These are phyloP conservation scores for Pyrenochaeta sp. DNA, from an alignment of 2,329 filamentous ascomycete genomes.

Conservation along the genomic window DNA sequence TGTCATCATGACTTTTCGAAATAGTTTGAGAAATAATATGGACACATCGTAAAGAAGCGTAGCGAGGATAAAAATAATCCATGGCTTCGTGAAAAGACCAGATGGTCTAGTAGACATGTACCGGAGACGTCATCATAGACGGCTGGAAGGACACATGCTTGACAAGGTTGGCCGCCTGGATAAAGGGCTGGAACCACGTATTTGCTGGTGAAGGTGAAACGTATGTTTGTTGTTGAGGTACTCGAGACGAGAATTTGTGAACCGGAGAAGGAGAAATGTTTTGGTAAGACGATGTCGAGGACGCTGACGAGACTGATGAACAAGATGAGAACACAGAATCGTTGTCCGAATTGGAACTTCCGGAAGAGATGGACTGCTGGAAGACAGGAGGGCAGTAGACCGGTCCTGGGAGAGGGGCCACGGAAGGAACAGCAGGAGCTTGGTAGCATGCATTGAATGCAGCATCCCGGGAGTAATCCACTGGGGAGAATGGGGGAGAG, in stretches of 20 bases:
- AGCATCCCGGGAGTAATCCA: slow-evolving; percentile 43
- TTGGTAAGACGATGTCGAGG: slow-evolving; percentile 46
- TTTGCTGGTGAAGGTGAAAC: slow-evolving; percentile 44
- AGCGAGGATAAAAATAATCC: slow-evolving; percentile 24
- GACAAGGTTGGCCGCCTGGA: slow-evolving; percentile 50
- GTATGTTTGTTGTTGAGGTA: slow-evolving; percentile 44
- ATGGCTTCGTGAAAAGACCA: slow-evolving; percentile 2
- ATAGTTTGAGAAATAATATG: slow-evolving; percentile 28
- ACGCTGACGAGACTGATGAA: slow-evolving; percentile 47
- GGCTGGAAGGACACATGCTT: slow-evolving; percentile 52
- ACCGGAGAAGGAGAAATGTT: slow-evolving; percentile 32
- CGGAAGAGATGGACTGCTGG: slow-evolving; percentile 45
- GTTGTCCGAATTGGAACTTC: slow-evolving; percentile 49
- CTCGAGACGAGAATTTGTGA: slow-evolving; percentile 38
- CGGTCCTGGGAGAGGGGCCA: slow-evolving; percentile 41
- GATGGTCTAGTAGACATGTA: slow-evolving; percentile 44
- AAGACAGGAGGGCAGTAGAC: slow-evolving; percentile 37
- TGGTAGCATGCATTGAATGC: slow-evolving; percentile 42
- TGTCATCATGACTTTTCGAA: slow-evolving; percentile 49
- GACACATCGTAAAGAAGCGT: slow-evolving; percentile 45
- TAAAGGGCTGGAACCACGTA: slow-evolving; percentile 51
- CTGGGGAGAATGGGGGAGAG: slow-evolving; percentile 54
- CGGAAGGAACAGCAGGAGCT: slow-evolving; percentile 33
- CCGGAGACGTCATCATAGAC: slow-evolving; percentile 45
- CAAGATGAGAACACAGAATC: slow-evolving; percentile 50